Evolutionary conservation across 495 filamentous ascomycete genomes (phyloP).

Genomic region (Xanthoparmelia taractica): DNA sequence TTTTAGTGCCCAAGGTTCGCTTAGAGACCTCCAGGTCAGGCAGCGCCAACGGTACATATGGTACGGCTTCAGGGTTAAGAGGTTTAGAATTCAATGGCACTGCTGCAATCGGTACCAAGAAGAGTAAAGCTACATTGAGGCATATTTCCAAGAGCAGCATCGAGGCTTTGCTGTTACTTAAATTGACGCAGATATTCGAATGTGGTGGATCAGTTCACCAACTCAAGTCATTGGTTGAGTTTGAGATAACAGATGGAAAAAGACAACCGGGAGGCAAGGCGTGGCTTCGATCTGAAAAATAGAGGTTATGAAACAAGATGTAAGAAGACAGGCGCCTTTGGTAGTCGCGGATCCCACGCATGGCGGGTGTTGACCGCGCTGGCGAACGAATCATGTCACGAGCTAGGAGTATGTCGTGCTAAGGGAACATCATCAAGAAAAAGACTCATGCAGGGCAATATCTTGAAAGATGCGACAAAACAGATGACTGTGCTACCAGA

Average conservation of each 20-base stretch:
- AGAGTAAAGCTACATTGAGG: background rate
- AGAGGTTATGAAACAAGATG: background rate
- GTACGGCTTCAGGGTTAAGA: background rate
- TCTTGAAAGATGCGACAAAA: background rate
- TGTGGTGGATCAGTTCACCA: background rate
- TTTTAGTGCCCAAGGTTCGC: background rate
- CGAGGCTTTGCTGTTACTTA: background rate
- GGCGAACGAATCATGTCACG: background rate
- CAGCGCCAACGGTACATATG: background rate
- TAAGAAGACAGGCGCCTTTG: background rate
- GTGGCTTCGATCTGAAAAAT: background rate
- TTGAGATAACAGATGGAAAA: background rate
- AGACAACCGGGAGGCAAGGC: background rate
- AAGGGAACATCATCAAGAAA: background rate
- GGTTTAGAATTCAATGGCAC: background rate
- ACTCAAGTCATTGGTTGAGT: background rate
- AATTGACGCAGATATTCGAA: background rate
- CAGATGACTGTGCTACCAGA: background rate
- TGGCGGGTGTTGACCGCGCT: conserved; percentile 3
- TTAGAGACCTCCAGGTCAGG: background rate
- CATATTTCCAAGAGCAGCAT: background rate
- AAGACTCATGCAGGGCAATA: background rate
- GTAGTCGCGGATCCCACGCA: background rate
- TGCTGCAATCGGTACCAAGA: background rate
- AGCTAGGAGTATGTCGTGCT: background rate